phyloP scores from a whole-genome alignment of 768 basidiomycete genomes.

The Suillus plorans region DNA sequence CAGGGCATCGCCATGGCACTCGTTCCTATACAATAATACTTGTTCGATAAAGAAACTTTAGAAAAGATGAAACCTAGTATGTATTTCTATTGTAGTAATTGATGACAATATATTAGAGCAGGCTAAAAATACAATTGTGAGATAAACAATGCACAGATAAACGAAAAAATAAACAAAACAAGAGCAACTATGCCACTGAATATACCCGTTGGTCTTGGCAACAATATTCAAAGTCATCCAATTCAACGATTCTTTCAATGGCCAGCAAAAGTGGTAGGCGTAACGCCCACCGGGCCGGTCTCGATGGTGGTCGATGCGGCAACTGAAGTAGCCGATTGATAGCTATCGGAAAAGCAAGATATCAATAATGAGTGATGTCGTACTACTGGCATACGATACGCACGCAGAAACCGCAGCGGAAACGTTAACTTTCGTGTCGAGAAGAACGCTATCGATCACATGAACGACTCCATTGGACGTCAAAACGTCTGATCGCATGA shows the following conservation, averaged over 20 bases:
- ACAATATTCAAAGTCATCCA: background rate
- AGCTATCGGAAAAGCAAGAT: constrained; percentile 20
- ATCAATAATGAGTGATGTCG: background rate
- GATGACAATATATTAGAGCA: too few species aligned
- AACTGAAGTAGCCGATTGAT: constrained; percentile 48
- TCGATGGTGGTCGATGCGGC: constrained; percentile 37
- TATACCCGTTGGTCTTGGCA: background rate
- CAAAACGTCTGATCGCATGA: constrained; percentile 60
- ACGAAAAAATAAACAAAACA: background rate
- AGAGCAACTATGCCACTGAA: background rate
- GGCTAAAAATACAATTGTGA: too few species aligned
- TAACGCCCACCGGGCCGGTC: constrained; percentile 41
- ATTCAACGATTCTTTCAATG: background rate
- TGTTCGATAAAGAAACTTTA: background rate
- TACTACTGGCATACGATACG: constrained; percentile 21
- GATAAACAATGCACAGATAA: background rate
- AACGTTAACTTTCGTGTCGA: constrained; percentile 42
- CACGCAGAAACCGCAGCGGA: constrained; percentile 54
- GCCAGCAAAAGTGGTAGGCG: background rate
- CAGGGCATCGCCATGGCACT: background rate
- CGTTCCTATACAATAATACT: background rate
- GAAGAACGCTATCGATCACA: constrained; percentile 53
- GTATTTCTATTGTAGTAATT: too few species aligned
- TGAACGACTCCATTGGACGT: constrained; percentile 70
- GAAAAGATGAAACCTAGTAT: background rate